Conservation (phyloP, 805 yeast species). For the Debaryomyces hansenii region DNA sequence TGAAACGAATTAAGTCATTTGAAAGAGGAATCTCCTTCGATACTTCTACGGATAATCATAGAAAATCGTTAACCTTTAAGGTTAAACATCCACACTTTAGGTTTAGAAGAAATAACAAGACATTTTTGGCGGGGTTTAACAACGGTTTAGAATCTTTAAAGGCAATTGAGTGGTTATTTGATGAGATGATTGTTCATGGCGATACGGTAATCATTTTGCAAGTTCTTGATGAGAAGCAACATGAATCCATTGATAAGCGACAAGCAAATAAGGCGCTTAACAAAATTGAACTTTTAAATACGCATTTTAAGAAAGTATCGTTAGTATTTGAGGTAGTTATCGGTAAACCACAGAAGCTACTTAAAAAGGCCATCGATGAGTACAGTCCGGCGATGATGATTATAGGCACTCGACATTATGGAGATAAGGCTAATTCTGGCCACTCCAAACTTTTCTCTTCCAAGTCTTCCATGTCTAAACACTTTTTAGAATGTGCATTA, state of each 20-base stretch:
- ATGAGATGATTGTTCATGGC: conserved; percentile 43
- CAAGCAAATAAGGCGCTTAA: conserved; percentile 27
- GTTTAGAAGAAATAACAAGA: conserved; percentile 45
- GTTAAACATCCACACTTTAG: conserved; percentile 43
- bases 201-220: conserved; percentile 43
- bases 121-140: conserved; percentile 40
- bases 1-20: conserved; percentile 21
- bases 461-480: conserved; percentile 37
- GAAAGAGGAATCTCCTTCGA: conserved; percentile 45
- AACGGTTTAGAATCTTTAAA: conserved; percentile 35
- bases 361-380: conserved; percentile 40
- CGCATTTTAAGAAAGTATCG: conserved; percentile 34
- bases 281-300: conserved; percentile 34
- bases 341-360: conserved; percentile 40
- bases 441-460: conserved; percentile 25
- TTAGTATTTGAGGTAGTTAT: conserved; percentile 41
- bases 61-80: conserved; percentile 38
- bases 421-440: conserved; percentile 10
- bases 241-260: conserved; percentile 25
- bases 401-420: conserved; percentile 41
- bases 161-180: conserved; percentile 46
- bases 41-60: conserved; percentile 30
- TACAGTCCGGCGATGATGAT: conserved; percentile 47
- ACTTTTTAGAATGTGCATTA: conserved; percentile 42
- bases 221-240: conserved; percentile 38